These are phyloP conservation scores for Didymella sp. DNA, from an alignment of 2,329 filamentous ascomycete genomes.

Conservation along the genomic window DNA sequence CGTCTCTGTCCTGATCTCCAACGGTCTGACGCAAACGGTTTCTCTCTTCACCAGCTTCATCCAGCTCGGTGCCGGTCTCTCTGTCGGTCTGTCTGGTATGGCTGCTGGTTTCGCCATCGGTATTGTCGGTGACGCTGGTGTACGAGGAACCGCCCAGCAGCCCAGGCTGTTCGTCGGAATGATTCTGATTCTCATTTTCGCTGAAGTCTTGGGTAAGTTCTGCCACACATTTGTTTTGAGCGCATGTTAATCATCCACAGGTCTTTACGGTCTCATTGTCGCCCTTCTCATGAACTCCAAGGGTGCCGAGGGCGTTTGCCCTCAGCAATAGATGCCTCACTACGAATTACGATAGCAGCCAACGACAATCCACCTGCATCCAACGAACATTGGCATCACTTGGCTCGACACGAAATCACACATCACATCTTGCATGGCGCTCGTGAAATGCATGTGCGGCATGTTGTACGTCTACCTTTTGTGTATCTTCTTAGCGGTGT, in stretches of 20 bases:
- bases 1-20: conserved; percentile 62
- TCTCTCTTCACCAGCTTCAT: conserved; percentile 61
- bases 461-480: conserved; percentile 48
- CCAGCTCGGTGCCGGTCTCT: conserved; percentile 60
- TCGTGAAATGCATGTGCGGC: conserved; percentile 30
- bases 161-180: conserved; percentile 92
- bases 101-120: conserved; percentile 82
- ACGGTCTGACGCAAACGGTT: conserved; percentile 56
- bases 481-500: conserved; percentile 41
- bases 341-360: conserved; percentile 35
- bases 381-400: conserved; percentile 27
- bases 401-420: conserved; percentile 31
- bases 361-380: conserved; percentile 41
- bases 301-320: conserved; percentile 51
- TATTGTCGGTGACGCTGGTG: conserved; percentile 78
- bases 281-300: conserved; percentile 99
- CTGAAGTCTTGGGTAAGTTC: conserved; percentile 89
- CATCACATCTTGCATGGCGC: conserved; percentile 39
- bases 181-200: conserved; percentile 99
- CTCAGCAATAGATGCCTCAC: conserved; percentile 15
- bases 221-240: background rate
- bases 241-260: conserved; percentile 53
- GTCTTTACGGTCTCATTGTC: conserved; percentile 99
- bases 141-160: conserved; percentile 84
- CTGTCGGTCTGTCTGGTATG: conserved; percentile 81